Evolutionary conservation across 129 eudicot species (phyloP).

Genomic region (Flaveria robusta): DNA sequence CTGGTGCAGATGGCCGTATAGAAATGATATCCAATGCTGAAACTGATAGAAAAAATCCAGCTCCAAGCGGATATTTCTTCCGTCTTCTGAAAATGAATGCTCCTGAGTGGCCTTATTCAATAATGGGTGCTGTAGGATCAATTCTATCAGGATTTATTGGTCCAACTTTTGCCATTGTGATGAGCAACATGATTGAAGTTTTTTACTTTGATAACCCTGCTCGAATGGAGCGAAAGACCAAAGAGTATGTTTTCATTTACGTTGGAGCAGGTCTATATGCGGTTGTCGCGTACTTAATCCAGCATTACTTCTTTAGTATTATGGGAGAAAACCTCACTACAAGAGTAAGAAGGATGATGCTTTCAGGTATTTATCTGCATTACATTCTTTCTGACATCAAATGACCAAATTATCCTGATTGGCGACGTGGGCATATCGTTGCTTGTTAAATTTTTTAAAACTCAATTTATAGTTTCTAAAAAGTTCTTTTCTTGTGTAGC

Average conservation of each 20-base stretch:
- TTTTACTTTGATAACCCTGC: slow-evolving; percentile 77
- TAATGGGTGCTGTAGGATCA: slow-evolving; percentile 94
- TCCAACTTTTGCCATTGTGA: slow-evolving; percentile 96
- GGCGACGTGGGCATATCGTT: not conserved
- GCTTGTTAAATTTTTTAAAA: not conserved
- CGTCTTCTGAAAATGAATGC: slow-evolving; percentile 91
- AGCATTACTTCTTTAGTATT: slow-evolving; percentile 96
- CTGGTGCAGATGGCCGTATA: slow-evolving; percentile 91
- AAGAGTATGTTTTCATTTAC: slow-evolving; percentile 87
- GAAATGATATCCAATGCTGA: slow-evolving; percentile 99
- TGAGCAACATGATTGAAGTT: slow-evolving; percentile 99
- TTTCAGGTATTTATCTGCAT: slow-evolving; percentile 55
- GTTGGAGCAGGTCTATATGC: slow-evolving; percentile 95
- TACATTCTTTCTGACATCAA: not conserved
- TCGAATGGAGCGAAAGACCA: slow-evolving; percentile 91
- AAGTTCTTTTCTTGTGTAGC: slow-evolving; percentile 44
- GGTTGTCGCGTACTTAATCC: slow-evolving; percentile 91
- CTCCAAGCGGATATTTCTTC: slow-evolving; percentile 77
- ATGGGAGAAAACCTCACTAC: slow-evolving; percentile 99
- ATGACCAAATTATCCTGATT: not conserved
- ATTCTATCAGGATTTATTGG: slow-evolving; percentile 91
- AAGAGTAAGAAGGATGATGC: slow-evolving; percentile 97
- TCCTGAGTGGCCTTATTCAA: slow-evolving; percentile 97
- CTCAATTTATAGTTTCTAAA: not conserved
- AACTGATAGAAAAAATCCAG: slow-evolving; percentile 79